Percentiles rank a stretch among this genome's conserved stretches.
Evolutionary conservation across 495 filamentous ascomycete species (phyloP).

Genomic region (Penicillium angulare): DNA sequence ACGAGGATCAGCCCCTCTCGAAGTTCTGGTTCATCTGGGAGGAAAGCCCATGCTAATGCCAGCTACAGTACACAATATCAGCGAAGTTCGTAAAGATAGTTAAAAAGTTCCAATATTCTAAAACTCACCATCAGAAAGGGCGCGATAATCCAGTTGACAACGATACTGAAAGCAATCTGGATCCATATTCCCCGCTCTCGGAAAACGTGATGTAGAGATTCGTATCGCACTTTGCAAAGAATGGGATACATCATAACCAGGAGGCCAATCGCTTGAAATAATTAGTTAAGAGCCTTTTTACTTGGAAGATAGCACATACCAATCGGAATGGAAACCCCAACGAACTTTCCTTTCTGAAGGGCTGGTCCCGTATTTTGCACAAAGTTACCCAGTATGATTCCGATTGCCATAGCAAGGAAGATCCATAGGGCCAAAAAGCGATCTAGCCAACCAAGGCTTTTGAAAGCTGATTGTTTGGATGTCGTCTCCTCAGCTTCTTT

Average conservation of each 20-base stretch:
- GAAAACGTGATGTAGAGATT: slow-evolving; percentile 71
- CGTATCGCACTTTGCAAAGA: slow-evolving; percentile 87
- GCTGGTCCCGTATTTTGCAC: slow-evolving; percentile 60
- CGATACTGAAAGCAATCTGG: slow-evolving; percentile 73
- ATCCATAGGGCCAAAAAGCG: slow-evolving; percentile 84
- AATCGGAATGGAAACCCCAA: slow-evolving; percentile 76
- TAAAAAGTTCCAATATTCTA: neutral
- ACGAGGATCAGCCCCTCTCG: slow-evolving; percentile 75
- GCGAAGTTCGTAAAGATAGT: neutral
- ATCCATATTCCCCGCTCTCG: slow-evolving; percentile 64
- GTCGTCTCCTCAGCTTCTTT: neutral
- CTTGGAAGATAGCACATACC: slow-evolving; percentile 44
- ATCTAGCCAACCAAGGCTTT: slow-evolving; percentile 65
- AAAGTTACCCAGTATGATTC: slow-evolving; percentile 80
- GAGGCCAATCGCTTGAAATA: slow-evolving; percentile 64
- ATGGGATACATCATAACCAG: slow-evolving; percentile 97
- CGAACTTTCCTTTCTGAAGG: slow-evolving; percentile 70
- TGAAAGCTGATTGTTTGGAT: slow-evolving; percentile 37
- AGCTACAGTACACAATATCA: slow-evolving; percentile 39
- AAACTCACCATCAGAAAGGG: slow-evolving; percentile 78
- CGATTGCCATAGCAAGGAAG: slow-evolving; percentile 79
- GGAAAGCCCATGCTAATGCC: slow-evolving; percentile 73
- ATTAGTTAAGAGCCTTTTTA: neutral
- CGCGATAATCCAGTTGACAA: slow-evolving; percentile 88
- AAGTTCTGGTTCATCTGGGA: slow-evolving; percentile 67